These are phyloP conservation scores for Phytopythium litorale DNA, from an alignment of 352 stramenopile genomes.

Conservation along the genomic window DNA sequence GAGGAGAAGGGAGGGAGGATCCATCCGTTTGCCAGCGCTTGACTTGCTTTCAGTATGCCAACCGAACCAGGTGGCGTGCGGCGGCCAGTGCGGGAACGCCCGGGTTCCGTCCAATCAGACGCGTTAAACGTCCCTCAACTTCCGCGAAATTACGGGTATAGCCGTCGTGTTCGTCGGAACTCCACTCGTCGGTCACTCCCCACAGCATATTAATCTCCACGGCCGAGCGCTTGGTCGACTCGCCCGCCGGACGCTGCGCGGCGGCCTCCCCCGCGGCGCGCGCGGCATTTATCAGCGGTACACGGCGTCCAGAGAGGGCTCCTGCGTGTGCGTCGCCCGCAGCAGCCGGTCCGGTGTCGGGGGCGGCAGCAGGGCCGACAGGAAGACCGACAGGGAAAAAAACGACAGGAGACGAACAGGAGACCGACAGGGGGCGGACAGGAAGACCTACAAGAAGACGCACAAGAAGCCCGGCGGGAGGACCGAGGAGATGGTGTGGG, in stretches of 20 bases:
- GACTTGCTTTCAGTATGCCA: no score
- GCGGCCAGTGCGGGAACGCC: no score
- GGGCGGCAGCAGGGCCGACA: no score
- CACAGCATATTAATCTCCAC: neutral
- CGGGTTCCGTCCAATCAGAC: neutral
- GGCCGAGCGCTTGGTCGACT: neutral
- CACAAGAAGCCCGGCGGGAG: neutral
- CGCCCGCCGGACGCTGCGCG: neutral
- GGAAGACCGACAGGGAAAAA: no score
- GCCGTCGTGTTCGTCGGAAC: neutral
- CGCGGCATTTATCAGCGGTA: neutral
- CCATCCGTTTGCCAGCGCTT: no score
- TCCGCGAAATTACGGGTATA: neutral
- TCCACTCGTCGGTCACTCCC: neutral
- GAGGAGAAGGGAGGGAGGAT: no score
- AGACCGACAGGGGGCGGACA: neutral
- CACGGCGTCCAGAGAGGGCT: neutral
- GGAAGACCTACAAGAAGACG: no score
- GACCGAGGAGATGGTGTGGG: constrained; percentile 5
- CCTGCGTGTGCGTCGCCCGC: no score
- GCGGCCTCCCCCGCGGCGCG: neutral
- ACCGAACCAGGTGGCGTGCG: no score
- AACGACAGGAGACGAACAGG: no score
- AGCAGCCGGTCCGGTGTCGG: no score
- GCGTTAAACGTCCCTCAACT: neutral